These are phyloP conservation scores for Boletus reticuloceps DNA, from an alignment of 768 basidiomycete genomes.

Conservation along the genomic window DNA sequence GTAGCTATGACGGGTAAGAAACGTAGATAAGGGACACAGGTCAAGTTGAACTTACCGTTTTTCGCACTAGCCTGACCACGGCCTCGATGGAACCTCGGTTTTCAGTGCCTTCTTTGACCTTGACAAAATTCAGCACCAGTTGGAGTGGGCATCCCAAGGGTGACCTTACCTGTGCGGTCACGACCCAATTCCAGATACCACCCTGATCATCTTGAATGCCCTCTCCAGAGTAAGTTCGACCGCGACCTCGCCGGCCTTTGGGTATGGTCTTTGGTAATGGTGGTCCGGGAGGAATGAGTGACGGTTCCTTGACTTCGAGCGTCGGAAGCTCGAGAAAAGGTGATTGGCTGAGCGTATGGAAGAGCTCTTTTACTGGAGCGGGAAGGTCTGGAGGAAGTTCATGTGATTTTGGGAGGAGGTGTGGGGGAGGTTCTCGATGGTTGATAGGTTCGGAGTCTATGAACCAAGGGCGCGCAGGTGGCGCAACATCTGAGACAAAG, in stretches of 20 bases:
- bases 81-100: constrained; percentile 75
- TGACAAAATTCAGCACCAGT: constrained; percentile 1
- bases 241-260: constrained; percentile 62
- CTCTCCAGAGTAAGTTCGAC: constrained; percentile 66
- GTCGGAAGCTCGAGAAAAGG: constrained; percentile 67
- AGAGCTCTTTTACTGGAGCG: constrained; percentile 49
- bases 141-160: too few relatives aligned
- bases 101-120: constrained; percentile 89
- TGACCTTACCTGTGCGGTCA: constrained; percentile 62
- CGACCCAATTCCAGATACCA: constrained; percentile 75
- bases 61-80: constrained; percentile 66
- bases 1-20: constrained; percentile 43
- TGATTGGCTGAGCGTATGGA: constrained; percentile 53
- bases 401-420: constrained; percentile 26
- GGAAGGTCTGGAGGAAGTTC: constrained; percentile 54
- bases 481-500: constrained; percentile 6
- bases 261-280: constrained; percentile 54
- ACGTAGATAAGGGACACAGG: neutral
- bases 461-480: constrained; percentile 57
- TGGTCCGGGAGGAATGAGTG: constrained; percentile 52
- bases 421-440: constrained; percentile 21
- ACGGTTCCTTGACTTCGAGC: constrained; percentile 53
- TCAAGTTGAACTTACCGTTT: constrained; percentile 49
- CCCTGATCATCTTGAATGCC: constrained; percentile 49
- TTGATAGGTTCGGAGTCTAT: constrained; percentile 44